Evolutionary conservation across 768 basidiomycete genomes (phyloP), one percentile per base, ranked within the genome.

Genomic region (Pisolithus marmoratus): DNA sequence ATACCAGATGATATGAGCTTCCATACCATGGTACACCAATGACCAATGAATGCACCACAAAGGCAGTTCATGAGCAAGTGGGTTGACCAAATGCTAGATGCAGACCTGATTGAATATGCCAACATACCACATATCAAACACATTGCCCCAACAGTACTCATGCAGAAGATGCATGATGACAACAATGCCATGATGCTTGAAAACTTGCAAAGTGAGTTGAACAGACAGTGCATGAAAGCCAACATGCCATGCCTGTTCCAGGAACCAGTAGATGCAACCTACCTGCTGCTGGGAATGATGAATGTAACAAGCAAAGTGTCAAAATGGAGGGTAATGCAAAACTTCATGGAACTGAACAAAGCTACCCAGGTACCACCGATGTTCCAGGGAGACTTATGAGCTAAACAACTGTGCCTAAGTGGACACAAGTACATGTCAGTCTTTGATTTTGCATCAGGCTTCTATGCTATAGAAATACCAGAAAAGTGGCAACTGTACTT

Each of bases 91-190:
- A n/a, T n/a, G n/a, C n/a, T n/a, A n/a, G n/a, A n/a, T n/a, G 40
- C 54, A 17, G 38, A 40, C 17, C 38, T 40, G 7, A 40, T 40
- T 17, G 38, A 40, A 40, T 3, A 17, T 0, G 31, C 19, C 1
- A 29, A 51, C 2, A 55, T 55, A 9, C 15, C 34, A 14, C 14
- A 26, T 11, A 37, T 38, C 20, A 38, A 12, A 12, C 37, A 40
- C 17, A 23, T 38, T 20, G 14, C 22, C 38, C 63, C 61, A 0
- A 74, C 67, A 0, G 71, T 63, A 0, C 56, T 79, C 0, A 72
- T 70, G 0, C 59, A 67, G 50, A 76, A 77, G 48, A 68, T 57
- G 4, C 68, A 71, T 22, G 61, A 69, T 5, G 58, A 58, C 0
- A 40, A 40, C 7, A 59, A 52, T 0, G 70, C 72, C 0, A 44